Base-by-base conservation (phyloP, 768 basidiomycete genomes). In the Termitomyces sp. region DNA sequence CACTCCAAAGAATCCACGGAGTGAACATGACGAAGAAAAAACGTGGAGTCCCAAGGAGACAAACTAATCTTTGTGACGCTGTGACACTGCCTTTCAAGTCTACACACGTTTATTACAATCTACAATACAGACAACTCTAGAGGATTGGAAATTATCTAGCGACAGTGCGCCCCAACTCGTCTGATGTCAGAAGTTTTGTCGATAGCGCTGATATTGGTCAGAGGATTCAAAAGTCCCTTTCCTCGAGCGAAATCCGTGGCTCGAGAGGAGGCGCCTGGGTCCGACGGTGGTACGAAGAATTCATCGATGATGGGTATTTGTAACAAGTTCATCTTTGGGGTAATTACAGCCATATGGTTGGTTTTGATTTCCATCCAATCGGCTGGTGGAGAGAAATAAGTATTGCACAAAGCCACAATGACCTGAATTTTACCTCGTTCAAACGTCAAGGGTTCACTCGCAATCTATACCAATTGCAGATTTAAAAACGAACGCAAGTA, bases 311-410 rank as follows among this genome's bases (percentile, higher is more conserved):
- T 97, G 2, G 96, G 96, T 62, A 96, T 92, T 69, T 96, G 93
- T 20, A 98, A 76, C 26, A 97, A 71, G 68, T 98, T 98, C 84
- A 96, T 94, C 78, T 93, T 94, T 40, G 92, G 91, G 0, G 96
- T 98, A 64, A 98, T 90, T 50, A 97, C 86, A 24, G 94, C 87
- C 88, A 98, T 90, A 62, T 92, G 87, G 70, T 99, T 98, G 13
- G 93, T 96, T 69, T 89, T 90, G 66, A 99, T 95, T 71, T 98
- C 97, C 88, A 98, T 95, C 97, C 97, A 99, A 70, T 99, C 97
- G 52, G 93, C 92, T 86, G 62, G 43, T 38, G 24, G 20, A 33
- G 62, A 61, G 30, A 40, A 30, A 53, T 53, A 20, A 53, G 28
- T 12, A 18, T 53, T 8, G 38, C n/a, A 4, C 2, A 26, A n/a